Base-by-base conservation (phyloP, 2,329 filamentous ascomycete genomes). In the Ophioceras dolichostomum region DNA sequence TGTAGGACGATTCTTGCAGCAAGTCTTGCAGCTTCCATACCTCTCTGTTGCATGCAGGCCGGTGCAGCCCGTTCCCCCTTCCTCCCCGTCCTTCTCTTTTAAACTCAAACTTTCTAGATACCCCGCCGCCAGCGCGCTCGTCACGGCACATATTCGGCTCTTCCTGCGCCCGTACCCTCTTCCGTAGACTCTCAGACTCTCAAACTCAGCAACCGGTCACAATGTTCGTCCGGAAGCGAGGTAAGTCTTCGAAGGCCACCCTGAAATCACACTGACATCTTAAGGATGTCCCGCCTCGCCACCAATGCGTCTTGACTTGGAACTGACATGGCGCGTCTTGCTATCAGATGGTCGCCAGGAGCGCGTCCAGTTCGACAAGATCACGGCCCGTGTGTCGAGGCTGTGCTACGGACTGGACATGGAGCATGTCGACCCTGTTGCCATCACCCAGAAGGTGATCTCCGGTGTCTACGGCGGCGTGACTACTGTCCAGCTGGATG, bases 321-420 rank as follows among this genome's bases (percentile, higher is more conserved):
- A 18, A 10, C 21, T 16, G 14, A 3, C 16, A 32, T n/a, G n/a
- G 24, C 12, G 18, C 10, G n/a, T 20, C 14, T 29, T n/a, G 8
- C 18, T 17, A 9, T 13, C 10, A 96, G 91, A 98, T 75, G 89
- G 89, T 67, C 91, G 91, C 72, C 94, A 96, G 71, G 91, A 98
- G 75, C 91, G 91, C 63, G 91, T 98, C 47, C 91, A 98, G 63
- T 98, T 98, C 70, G 91, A 98, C 74, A 98, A 98, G 71, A 98
- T 98, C 76, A 96, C 91, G 55, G 91, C 91, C 53, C 87, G 91
- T 64, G 91, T 98, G 49, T 96, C 91, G 33, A 79, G 91, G 55
- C 73, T 98, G 56, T 98, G 91, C 75, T 98, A 98, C 62, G 89
- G 89, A 48, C 81, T 98, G 41, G 91, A 98, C 58, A 76, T 83